Conservation (phyloP, 352 stramenopile genomes). For the Phytopythium delawarense region DNA sequence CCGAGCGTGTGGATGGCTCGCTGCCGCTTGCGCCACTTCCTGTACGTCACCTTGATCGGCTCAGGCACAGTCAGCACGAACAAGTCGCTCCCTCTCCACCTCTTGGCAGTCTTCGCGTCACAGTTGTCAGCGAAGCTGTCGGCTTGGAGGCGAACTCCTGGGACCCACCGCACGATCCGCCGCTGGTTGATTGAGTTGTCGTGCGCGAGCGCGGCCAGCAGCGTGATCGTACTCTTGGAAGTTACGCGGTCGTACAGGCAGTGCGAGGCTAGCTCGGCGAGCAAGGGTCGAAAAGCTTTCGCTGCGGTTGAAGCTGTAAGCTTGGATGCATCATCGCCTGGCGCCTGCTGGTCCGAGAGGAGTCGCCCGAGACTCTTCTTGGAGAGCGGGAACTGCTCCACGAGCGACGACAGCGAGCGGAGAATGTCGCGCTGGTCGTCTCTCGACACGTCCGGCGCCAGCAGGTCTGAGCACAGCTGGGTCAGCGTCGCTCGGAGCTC, state of each 20-base stretch:
- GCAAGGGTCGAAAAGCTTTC: background rate
- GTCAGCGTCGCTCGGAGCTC: constrained; percentile 30
- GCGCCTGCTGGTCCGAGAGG: constrained; percentile 8
- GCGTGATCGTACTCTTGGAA: constrained; percentile 12
- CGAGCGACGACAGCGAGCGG: constrained; percentile 27
- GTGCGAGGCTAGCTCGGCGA: constrained; percentile 5
- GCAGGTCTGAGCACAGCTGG: constrained; percentile 31
- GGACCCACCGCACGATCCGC: constrained; percentile 31
- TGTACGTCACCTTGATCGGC: constrained; percentile 28
- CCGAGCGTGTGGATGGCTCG: constrained; percentile 13
- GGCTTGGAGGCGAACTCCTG: constrained; percentile 19
- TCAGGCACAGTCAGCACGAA: constrained; percentile 34
- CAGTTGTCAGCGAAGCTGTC: background rate
- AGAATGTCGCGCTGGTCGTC: constrained; percentile 24
- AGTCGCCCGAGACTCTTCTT: constrained; percentile 22
- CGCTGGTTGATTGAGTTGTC: constrained; percentile 32
- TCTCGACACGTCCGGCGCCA: constrained; percentile 8
- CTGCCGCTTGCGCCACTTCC: constrained; percentile 35
- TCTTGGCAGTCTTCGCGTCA: background rate
- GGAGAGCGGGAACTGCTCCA: constrained; percentile 21
- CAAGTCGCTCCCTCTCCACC: constrained; percentile 5
- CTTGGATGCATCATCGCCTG: background rate
- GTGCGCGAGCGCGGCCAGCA: constrained; percentile 35
- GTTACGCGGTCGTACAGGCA: constrained; percentile 37
- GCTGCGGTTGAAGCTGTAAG: background rate